Evolutionary conservation across 352 stramenopile species (phyloP), one percentile per base, ranked within the genome.

Genomic region (Pythium sukuiense): DNA sequence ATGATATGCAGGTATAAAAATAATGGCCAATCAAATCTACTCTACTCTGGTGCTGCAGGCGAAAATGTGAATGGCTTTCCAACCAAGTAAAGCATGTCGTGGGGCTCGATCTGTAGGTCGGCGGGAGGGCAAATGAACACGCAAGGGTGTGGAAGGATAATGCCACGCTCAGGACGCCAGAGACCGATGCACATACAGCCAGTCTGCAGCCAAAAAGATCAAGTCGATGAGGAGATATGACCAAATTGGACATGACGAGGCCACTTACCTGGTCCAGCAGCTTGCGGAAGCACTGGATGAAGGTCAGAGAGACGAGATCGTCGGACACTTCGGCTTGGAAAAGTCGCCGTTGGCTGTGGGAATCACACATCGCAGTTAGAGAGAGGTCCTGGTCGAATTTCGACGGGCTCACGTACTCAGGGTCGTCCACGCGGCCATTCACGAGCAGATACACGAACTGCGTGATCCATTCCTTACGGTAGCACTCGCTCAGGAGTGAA

Each of bases 401-500:
- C 61, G 18, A 29, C 14, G 16, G 61, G 4, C 4, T 6, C 5
- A 46, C 81, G 48, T 72, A 93, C 85, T 89, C 70, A 3, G 71
- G 66, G 14, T 93, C 85, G 43, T 82, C 70, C 37, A 76, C 65
- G 58, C 65, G 79, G 54, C 81, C 85, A 64, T 87, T 85, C 50
- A 92, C 75, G 29, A 93, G 70, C 3, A 88, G 32, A 39, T 88
- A 74, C 6, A 93, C 57, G 32, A 92, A 87, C 63, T 83, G 77
- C 1, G 75, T 83, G 76, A 92, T 85, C 76, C 80, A 90, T 18
- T 81, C 80, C 32, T 90, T 92, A 30, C 81, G 77, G 32, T 93
- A 93, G 55, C 83, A 89, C 60, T 93, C 85, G 52, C 83, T 93
- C 72, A 93, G 76, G 5, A 93, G 77, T 33, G 74, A 79, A 29